These are phyloP conservation scores for Mortierella sp. DNA, from an alignment of 371 early-diverging fungal species.

Conservation along the genomic window DNA sequence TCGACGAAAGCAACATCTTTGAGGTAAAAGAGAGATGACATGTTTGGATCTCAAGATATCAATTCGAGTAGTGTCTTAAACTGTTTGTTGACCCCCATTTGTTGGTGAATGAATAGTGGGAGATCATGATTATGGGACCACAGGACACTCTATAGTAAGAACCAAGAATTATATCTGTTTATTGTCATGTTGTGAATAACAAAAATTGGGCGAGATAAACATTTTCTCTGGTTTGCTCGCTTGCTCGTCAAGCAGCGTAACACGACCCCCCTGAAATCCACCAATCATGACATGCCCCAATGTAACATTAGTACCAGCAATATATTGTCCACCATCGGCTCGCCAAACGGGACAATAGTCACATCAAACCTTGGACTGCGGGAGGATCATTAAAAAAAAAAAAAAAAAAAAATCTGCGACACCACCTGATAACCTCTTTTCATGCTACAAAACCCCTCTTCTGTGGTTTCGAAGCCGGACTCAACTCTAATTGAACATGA, in stretches of 20 bases:
- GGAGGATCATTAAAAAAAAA: background rate
- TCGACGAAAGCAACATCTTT: conserved; percentile 75
- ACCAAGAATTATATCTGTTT: background rate
- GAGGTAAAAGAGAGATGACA: conserved; percentile 61
- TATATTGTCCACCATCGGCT: background rate
- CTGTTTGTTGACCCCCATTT: background rate
- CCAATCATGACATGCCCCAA: background rate
- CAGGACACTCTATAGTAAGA: conserved; percentile 88
- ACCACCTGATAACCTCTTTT: conserved; percentile 4
- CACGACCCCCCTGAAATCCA: background rate
- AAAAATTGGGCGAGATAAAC: background rate
- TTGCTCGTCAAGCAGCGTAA: background rate
- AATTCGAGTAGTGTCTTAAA: background rate
- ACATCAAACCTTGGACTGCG: background rate
- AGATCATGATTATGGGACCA: conserved; percentile 92
- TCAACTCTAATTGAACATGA: background rate
- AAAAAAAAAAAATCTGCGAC: background rate
- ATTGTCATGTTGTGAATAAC: background rate
- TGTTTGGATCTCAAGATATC: conserved; percentile 13
- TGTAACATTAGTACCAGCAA: background rate
- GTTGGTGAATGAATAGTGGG: conserved; percentile 68
- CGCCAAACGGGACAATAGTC: background rate
- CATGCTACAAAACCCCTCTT: background rate
- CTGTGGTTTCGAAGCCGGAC: background rate
- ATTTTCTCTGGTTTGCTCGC: background rate